Evolutionary conservation across 1,284 basidiomycete species (phyloP), one percentile per base, ranked within the genome.

Genomic region (Afroboletus lepidellus): DNA sequence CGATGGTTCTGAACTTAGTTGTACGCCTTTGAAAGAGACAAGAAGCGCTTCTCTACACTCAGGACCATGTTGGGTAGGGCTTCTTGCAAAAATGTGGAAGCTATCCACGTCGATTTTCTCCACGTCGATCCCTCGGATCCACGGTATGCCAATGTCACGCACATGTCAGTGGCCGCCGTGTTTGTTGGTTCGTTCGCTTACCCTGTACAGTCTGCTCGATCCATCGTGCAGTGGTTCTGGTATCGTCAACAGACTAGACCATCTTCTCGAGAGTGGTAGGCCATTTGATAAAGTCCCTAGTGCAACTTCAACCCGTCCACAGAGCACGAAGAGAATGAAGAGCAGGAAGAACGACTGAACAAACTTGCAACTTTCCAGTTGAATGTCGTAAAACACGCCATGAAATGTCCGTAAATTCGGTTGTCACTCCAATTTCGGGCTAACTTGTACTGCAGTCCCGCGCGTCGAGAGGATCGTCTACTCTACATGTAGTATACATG

Each of bases 201-300:
- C 43, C 8, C 42, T 11, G 32, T 49, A 33, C 57, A 94, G 92
- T 58, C 76, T 97, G 33, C 76, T 97, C 9, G 94, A 98, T 67
- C 95, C 94, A 13, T 94, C 92, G 23, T 98, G 95, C 67, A 94
- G 91, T 53, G 93, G 93, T 15, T 94, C 92, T 3, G 93, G 93
- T 2, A 95, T 95, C 53, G 85, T 96, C 48, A 95, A 94, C 69
- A 82, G 93, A 43, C 72, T 96, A 50, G 93, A 96, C 66, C 81
- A 94, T 70, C 80, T 95, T 5, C 74, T 92, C 8, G 87, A 87
- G 60, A 75, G 74, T 66, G 85, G 87, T 82, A 56, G 45, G 71
- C 47, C 25, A 42, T 45, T 45, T 53, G 15, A n/a, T 29, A 9
- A 49, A 45, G 9, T 47, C 34, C 12, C 27, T 12, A 30, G 20